phyloP scores from a whole-genome alignment of 129 eudicot genomes.

The Escallonia herrerae region DNA sequence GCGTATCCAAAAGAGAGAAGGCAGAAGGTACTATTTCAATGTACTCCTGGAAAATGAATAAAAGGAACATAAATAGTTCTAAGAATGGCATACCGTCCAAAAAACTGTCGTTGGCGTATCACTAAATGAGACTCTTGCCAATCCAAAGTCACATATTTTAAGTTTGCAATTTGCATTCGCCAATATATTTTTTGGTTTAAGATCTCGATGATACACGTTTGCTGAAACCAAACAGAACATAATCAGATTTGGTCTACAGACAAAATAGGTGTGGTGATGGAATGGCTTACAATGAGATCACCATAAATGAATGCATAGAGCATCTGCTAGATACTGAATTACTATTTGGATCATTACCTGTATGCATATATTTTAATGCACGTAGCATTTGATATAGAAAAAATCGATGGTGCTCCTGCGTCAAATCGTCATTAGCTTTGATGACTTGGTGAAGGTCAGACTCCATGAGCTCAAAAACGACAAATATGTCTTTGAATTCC shows the following conservation, averaged over 20 bases:
- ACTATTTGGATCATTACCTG: conserved; percentile 35
- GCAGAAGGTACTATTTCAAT: neutral
- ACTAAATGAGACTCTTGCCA: conserved; percentile 86
- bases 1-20: neutral
- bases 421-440: conserved; percentile 92
- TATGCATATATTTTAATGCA: conserved; percentile 88
- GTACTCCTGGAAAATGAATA: neutral
- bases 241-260: conserved; percentile 10
- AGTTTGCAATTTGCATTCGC: conserved; percentile 50
- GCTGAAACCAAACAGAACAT: conserved; percentile 29
- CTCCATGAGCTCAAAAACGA: conserved; percentile 97
- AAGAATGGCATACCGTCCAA: conserved; percentile 37
- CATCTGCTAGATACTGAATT: no score
- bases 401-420: conserved; percentile 90
- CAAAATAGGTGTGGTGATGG: neutral
- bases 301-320: no score
- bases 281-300: neutral
- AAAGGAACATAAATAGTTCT: neutral
- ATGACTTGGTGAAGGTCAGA: conserved; percentile 97
- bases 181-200: conserved; percentile 52
- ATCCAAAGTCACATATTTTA: conserved; percentile 54
- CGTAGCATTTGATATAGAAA: conserved; percentile 95
- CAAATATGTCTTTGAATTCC: conserved; percentile 82
- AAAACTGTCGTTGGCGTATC: conserved; percentile 43
- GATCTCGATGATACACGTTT: conserved; percentile 61